These are phyloP conservation scores for Caryopteris hybrid DNA, from an alignment of 305 asterid genomes.

Conservation along the genomic window DNA sequence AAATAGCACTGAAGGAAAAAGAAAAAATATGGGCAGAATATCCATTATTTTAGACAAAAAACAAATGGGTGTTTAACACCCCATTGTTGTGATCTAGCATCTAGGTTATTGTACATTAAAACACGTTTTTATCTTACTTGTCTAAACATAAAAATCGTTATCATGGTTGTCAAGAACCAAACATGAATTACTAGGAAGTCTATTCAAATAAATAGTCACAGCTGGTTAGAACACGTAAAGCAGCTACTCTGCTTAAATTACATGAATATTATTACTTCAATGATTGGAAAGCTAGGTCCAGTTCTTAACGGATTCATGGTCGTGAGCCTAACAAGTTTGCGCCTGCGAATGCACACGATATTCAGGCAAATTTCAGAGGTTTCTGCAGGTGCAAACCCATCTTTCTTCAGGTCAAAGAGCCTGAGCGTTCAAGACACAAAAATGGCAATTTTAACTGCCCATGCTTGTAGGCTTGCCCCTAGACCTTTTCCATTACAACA, in stretches of 20 bases:
- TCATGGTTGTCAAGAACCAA: not conserved
- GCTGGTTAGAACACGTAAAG: not conserved
- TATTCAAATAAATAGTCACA: not conserved
- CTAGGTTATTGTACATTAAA: not conserved
- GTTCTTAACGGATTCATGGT: too few species aligned
- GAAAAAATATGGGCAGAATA: not conserved
- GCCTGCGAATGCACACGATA: too few species aligned
- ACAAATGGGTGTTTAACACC: not conserved
- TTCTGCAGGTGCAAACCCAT: too few species aligned
- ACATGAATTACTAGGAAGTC: not conserved
- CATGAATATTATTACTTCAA: not conserved
- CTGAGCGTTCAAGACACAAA: too few species aligned
- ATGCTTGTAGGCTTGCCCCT: too few species aligned
- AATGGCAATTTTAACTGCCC: too few species aligned
- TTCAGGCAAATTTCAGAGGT: too few species aligned
- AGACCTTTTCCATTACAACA: too few species aligned
- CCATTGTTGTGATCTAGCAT: not conserved
- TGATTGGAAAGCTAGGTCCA: too few species aligned
- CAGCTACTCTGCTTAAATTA: not conserved
- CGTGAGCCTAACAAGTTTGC: too few species aligned
- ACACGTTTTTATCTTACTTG: not conserved
- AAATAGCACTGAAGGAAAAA: not conserved
- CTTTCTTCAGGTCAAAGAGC: too few species aligned
- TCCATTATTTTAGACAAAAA: conserved; percentile 1
- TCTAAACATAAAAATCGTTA: not conserved